A percentile compares a stretch with the other conserved stretches of the same genome.
Evolutionary conservation across 2,329 filamentous ascomycete species (phyloP).

Genomic region (Nakataea oryzae): DNA sequence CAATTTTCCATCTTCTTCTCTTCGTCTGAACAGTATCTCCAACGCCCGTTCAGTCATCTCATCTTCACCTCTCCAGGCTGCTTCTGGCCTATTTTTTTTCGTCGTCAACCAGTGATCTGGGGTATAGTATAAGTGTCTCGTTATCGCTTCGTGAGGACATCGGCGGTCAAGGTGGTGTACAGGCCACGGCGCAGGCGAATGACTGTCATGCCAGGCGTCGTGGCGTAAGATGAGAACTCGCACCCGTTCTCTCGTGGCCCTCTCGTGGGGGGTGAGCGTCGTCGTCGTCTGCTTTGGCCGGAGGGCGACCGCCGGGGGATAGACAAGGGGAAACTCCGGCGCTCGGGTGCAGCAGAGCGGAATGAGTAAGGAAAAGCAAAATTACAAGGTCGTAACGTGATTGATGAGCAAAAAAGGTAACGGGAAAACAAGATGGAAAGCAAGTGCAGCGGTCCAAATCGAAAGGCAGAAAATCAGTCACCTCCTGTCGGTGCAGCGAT

Average conservation of each 20-base stretch:
- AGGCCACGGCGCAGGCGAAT: conserved; percentile 1
- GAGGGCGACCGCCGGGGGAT: neutral
- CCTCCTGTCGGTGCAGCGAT: neutral
- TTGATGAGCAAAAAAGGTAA: neutral
- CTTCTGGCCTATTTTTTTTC: neutral
- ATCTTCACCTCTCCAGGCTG: neutral
- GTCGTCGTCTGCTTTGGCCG: neutral
- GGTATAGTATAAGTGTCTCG: conserved; percentile 4
- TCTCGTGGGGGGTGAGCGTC: neutral
- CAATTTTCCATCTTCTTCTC: neutral
- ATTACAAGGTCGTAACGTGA: neutral
- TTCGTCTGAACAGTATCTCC: neutral
- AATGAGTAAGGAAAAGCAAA: neutral
- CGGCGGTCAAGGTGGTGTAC: conserved; percentile 3
- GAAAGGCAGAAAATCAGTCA: neutral
- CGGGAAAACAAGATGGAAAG: neutral
- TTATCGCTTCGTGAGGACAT: conserved; percentile 4
- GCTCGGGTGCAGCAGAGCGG: neutral
- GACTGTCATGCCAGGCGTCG: neutral
- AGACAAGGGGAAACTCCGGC: neutral
- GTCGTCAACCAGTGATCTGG: conserved; percentile 3
- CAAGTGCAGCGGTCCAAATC: neutral
- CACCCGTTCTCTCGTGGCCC: neutral
- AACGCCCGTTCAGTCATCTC: neutral
- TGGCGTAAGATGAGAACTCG: neutral